Percentiles rank a stretch among this genome's conserved stretches.
Conservation (phyloP, 2,329 filamentous ascomycete species). For the Alternaria angustiovoidea region DNA sequence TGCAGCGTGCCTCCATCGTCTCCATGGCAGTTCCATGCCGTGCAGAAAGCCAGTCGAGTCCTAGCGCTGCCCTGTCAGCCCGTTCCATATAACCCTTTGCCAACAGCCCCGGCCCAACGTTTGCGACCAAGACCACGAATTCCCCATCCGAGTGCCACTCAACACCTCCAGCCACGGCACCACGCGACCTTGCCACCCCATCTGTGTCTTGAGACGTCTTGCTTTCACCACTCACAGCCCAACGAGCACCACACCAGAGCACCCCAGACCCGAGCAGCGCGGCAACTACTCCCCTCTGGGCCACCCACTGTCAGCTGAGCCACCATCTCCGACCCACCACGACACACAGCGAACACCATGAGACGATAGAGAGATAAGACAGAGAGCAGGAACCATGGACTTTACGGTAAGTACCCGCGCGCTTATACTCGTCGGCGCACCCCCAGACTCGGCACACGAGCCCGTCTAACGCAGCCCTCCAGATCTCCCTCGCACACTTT, state of each 20-base stretch:
- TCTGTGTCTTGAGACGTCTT: slow-evolving; percentile 25
- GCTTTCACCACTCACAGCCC: slow-evolving; percentile 39
- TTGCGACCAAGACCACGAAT: slow-evolving; percentile 22
- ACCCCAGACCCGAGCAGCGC: slow-evolving; percentile 25
- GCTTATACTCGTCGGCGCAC: slow-evolving; percentile 13
- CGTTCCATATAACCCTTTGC: slow-evolving; percentile 25
- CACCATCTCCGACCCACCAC: slow-evolving; percentile 36
- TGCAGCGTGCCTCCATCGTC: slow-evolving; percentile 12
- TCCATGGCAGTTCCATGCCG: slow-evolving; percentile 9
- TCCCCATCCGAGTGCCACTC: slow-evolving; percentile 19
- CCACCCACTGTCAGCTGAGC: slow-evolving; percentile 46
- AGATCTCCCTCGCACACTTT: slow-evolving; percentile 70
- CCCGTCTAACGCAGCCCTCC: slow-evolving; percentile 17
- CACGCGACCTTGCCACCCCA: slow-evolving; percentile 33
- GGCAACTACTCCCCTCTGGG: slow-evolving; percentile 34
- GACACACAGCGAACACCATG: slow-evolving; percentile 37
- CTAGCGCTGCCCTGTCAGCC: slow-evolving; percentile 18
- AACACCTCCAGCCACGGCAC: slow-evolving; percentile 16
- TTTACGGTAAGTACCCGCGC: slow-evolving; percentile 49
- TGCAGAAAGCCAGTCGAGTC: slow-evolving; percentile 15
- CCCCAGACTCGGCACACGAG: background rate
- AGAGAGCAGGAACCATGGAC: slow-evolving; percentile 47
- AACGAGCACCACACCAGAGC: slow-evolving; percentile 25
- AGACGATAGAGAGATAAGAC: slow-evolving; percentile 37
- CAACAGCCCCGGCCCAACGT: slow-evolving; percentile 26